phyloP scores from a whole-genome alignment of 768 basidiomycete genomes.

The Psilocybe tampanensis region DNA sequence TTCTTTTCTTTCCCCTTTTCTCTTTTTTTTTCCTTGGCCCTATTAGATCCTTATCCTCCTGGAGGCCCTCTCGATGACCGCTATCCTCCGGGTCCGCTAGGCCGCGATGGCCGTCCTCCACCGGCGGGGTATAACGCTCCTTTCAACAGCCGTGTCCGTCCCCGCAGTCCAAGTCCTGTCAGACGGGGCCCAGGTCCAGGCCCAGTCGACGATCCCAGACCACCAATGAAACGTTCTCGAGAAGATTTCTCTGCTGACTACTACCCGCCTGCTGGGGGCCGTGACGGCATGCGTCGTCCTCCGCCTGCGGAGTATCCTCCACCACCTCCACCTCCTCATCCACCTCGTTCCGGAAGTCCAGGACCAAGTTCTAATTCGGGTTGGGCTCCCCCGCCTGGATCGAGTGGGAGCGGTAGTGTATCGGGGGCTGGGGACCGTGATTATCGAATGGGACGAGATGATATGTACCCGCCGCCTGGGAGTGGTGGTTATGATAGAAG shows the following conservation, averaged over 20 bases:
- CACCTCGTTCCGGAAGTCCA: conserved; percentile 20
- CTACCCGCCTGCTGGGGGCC: conserved; percentile 32
- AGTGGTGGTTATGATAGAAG: conserved; percentile 35
- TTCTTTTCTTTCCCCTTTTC: too few species aligned
- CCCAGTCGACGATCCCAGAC: conserved; percentile 40
- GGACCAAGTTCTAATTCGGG: conserved; percentile 18
- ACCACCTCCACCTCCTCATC: too few species aligned
- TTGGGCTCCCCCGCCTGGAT: conserved; percentile 20
- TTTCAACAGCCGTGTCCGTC: conserved; percentile 43
- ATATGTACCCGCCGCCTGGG: conserved; percentile 23
- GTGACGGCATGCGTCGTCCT: conserved; percentile 21
- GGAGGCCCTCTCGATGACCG: conserved; percentile 21
- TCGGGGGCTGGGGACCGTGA: conserved; percentile 32
- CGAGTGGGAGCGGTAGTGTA: conserved; percentile 11
- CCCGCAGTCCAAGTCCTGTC: conserved; percentile 46
- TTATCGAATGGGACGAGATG: conserved; percentile 29
- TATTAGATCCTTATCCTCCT: conserved; percentile 19
- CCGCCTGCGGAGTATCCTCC: conserved; percentile 25
- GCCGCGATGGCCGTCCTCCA: conserved; percentile 27
- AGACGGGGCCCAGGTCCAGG: conserved; percentile 33
- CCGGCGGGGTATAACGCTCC: conserved; percentile 17
- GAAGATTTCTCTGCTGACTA: conserved; percentile 43
- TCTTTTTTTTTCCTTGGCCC: neutral
- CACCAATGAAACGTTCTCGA: conserved; percentile 46
- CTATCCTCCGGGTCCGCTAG: conserved; percentile 17